Conservation (phyloP, 768 basidiomycete genomes). For the Boletus subcaerulescens region DNA sequence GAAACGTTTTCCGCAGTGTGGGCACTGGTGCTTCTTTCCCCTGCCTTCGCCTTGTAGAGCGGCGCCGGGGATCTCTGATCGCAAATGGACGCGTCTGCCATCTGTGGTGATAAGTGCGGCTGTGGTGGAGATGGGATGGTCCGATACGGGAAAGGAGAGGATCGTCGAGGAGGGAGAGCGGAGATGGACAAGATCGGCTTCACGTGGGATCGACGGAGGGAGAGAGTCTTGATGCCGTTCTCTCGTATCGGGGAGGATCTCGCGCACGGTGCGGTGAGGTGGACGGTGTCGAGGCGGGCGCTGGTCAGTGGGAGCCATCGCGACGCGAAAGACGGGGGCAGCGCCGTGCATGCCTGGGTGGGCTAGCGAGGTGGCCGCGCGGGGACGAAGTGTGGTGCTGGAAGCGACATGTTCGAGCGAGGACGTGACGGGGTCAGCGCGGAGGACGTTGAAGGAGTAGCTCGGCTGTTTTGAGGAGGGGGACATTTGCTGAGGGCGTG, state of each 20-base stretch:
- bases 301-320: conserved; percentile 24
- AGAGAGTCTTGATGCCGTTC: conserved; percentile 26
- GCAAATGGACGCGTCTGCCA: conserved; percentile 28
- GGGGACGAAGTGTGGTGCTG: conserved; percentile 38
- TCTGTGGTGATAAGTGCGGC: conserved; percentile 28
- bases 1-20: conserved; percentile 40
- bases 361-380: conserved; percentile 15
- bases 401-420: conserved; percentile 46
- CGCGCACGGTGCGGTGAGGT: conserved; percentile 18
- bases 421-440: conserved; percentile 39
- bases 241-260: conserved; percentile 25
- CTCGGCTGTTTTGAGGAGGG: conserved; percentile 12
- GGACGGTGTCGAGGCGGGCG: conserved; percentile 18
- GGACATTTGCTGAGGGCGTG: conserved; percentile 15
- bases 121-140: conserved; percentile 22
- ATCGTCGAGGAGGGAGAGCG: conserved; percentile 33
- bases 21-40: conserved; percentile 37
- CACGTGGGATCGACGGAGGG: conserved; percentile 30
- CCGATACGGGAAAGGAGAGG: conserved; percentile 34
- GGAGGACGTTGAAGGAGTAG: conserved; percentile 45
- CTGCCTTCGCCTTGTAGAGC: conserved; percentile 30
- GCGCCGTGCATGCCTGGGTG: conserved; percentile 33
- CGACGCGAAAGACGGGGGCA: conserved; percentile 39
- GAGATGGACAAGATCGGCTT: conserved; percentile 29
- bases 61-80: conserved; percentile 28